Conservation (phyloP, 805 yeast species). For the Isabelozyma pseudorhagii region DNA sequence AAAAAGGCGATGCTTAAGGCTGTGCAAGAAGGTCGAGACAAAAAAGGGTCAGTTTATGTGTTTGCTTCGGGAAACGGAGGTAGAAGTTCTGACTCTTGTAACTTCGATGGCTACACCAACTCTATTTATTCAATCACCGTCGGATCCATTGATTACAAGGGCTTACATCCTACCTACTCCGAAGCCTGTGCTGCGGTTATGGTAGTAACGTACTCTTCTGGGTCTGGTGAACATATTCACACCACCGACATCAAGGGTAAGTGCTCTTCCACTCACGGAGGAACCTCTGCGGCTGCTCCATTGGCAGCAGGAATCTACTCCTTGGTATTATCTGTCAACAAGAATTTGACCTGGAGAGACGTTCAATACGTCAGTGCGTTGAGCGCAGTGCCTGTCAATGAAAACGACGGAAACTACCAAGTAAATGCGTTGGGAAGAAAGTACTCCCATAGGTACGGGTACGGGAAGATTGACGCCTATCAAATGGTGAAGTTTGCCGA, state of each 20-base stretch:
- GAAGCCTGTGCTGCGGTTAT: conserved; percentile 94
- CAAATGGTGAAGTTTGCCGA: conserved; percentile 68
- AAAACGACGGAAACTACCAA: conserved; percentile 74
- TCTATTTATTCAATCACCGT: conserved; percentile 93
- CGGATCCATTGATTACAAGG: conserved; percentile 86
- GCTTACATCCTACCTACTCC: conserved; percentile 83
- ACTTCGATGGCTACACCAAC: conserved; percentile 96
- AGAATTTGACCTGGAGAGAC: conserved; percentile 92
- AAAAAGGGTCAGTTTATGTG: conserved; percentile 84
- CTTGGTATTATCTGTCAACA: conserved; percentile 76
- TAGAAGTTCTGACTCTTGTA: conserved; percentile 78
- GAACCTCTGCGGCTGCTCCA: conserved; percentile 99
- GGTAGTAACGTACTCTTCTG: conserved; percentile 91
- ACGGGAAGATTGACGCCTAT: conserved; percentile 86
- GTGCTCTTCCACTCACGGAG: conserved; percentile 82
- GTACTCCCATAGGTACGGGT: conserved; percentile 87
- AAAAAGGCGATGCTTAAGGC: conserved; percentile 83
- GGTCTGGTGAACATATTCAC: conserved; percentile 83
- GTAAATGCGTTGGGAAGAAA: conserved; percentile 59
- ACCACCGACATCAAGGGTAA: conserved; percentile 73
- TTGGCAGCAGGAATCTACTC: conserved; percentile 95
- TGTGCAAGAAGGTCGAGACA: conserved; percentile 71
- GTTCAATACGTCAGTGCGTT: conserved; percentile 79
- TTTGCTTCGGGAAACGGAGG: conserved; percentile 98
- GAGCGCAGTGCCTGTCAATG: conserved; percentile 65